Base-by-base conservation (phyloP, 2,329 filamentous ascomycete genomes). In the Colletotrichum liaoningense region DNA sequence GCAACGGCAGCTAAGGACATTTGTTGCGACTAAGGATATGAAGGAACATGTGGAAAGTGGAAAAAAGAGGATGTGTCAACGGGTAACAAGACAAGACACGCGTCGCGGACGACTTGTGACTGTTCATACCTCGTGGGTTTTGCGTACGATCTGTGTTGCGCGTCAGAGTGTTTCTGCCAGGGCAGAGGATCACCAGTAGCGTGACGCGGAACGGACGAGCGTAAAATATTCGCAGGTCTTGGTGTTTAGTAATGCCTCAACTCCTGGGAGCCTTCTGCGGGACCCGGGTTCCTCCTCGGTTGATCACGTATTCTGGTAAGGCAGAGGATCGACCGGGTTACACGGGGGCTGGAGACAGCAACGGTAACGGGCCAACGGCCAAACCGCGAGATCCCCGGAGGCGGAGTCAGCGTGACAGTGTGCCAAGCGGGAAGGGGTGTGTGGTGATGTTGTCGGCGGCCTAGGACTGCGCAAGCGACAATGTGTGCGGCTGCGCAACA, bases 321-420 rank as follows among this genome's bases (percentile, higher is more conserved):
- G 78, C 81, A 83, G 77, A 81, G 83, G 71, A 78, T 86, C 69
- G 82, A 83, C 74, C 75, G 86, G 9, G 77, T 74, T 28, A 7
- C n/a, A 35, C 42, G n/a, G 46, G 33, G 82, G 84, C 72, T 87
- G 85, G 84, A 80, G 80, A 8, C 76, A 84, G n/a, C 46, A 30
- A 26, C 42, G 19, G 19, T 9, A 14, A 54, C 46, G 77, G 42
- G 42, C 42, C 42, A 49, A 49, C 42, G 42, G 19, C 19, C 19
- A 49, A 78, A 79, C 19, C 72, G 76, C 1, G 80, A 84, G 30
- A 83, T 19, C 86, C 16, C 79, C 80, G 72, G 73, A 79, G 66
- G 82, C 81, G 85, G 85, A 75, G 79, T 52, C 77, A 69, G 62
- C 70, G 86, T 52, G 79, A 49, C 77, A 69, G 60, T 69, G 86